phyloP scores from a whole-genome alignment of 805 yeast genomes.

The Clavispora asparagi region DNA sequence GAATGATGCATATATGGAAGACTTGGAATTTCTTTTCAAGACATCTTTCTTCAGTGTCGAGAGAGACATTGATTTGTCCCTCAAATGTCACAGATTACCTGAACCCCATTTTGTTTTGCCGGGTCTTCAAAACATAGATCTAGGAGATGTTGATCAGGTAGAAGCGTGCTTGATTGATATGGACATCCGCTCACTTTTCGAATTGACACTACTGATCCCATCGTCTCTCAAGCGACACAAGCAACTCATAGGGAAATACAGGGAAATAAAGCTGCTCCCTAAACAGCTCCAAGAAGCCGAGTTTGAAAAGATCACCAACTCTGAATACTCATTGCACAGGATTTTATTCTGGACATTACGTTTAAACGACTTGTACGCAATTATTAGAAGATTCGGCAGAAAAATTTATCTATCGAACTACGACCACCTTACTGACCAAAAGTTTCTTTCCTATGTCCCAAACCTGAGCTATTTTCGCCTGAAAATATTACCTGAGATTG shows the following conservation, averaged over 20 bases:
- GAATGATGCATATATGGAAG: slow-evolving; percentile 13
- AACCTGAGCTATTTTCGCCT: slow-evolving; percentile 13
- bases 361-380: slow-evolving; percentile 46
- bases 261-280: slow-evolving; percentile 8
- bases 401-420: slow-evolving; percentile 42
- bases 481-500: slow-evolving; percentile 21
- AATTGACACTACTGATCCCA: slow-evolving; percentile 22
- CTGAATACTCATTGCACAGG: slow-evolving; percentile 42
- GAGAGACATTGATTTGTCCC: slow-evolving; percentile 22
- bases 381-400: slow-evolving; percentile 44
- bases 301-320: slow-evolving; percentile 20
- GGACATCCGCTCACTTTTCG: slow-evolving; percentile 30
- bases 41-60: slow-evolving; percentile 15
- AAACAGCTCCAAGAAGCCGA: slow-evolving; percentile 4
- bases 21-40: slow-evolving; percentile 18
- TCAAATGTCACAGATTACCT: slow-evolving; percentile 6
- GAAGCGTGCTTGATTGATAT: slow-evolving; percentile 35
- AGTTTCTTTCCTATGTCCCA: slow-evolving; percentile 25
- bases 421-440: slow-evolving; percentile 38
- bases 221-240: slow-evolving; percentile 22
- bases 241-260: slow-evolving; percentile 7
- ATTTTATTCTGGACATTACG: slow-evolving; percentile 41
- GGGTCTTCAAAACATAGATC: slow-evolving; percentile 13
- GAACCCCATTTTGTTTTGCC: slow-evolving; percentile 6
- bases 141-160: slow-evolving; percentile 13